These are phyloP conservation scores for Cylindrodendrum hubeiense DNA, from an alignment of 2,329 filamentous ascomycete species.

Conservation along the genomic window DNA sequence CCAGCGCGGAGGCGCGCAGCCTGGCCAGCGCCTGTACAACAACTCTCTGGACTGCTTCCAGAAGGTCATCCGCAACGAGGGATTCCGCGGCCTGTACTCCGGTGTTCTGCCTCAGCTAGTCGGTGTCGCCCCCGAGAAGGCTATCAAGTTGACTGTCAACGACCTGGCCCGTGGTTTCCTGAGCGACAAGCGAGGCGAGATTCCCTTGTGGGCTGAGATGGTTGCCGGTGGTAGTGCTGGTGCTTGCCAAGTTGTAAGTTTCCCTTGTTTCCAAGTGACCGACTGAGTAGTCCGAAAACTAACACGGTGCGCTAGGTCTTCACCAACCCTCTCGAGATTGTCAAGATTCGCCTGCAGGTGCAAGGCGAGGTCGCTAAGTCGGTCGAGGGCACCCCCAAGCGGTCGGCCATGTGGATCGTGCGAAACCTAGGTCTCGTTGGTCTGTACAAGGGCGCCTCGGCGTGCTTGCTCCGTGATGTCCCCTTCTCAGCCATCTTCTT, in stretches of 20 bases:
- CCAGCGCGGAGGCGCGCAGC: constrained; percentile 80
- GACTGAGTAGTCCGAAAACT: not conserved
- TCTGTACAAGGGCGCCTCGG: constrained; percentile 95
- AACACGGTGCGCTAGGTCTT: constrained; percentile 73
- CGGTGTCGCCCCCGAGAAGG: constrained; percentile 98
- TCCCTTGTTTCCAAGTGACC: not conserved
- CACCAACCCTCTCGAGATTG: constrained; percentile 97
- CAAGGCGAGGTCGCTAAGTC: constrained; percentile 96
- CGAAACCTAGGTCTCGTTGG: constrained; percentile 93
- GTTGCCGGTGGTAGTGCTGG: constrained; percentile 91
- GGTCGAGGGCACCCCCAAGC: constrained; percentile 83
- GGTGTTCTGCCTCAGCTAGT: constrained; percentile 95
- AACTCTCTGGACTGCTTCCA: constrained; percentile 96
- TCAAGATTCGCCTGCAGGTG: constrained; percentile 98
- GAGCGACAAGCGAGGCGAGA: constrained; percentile 81
- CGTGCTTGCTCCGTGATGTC: constrained; percentile 94
- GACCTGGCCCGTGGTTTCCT: constrained; percentile 86
- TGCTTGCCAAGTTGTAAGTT: constrained; percentile 93
- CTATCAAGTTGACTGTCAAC: constrained; percentile 99
- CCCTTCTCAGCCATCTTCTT: constrained; percentile 99
- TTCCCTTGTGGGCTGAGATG: constrained; percentile 79
- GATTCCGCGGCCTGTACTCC: constrained; percentile 89
- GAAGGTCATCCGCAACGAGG: constrained; percentile 95
- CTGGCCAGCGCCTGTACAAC: constrained; percentile 92
- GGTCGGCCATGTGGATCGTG: constrained; percentile 98